Evolutionary conservation across 1,284 basidiomycete species (phyloP), one percentile per base, ranked within the genome.

Genomic region (Ustilago sp.): DNA sequence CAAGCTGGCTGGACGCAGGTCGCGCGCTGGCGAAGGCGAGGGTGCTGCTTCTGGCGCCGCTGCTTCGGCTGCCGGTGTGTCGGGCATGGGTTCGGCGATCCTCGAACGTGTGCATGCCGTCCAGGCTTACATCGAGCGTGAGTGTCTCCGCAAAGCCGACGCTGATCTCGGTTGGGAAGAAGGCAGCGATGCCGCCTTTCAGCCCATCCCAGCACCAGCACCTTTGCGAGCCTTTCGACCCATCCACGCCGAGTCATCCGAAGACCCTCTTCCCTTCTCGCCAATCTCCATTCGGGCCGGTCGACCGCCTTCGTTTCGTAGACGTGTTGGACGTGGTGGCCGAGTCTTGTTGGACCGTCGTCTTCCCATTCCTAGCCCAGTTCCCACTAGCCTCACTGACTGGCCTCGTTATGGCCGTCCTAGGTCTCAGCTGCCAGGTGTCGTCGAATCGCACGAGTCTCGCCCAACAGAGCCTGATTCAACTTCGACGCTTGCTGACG

Each of bases 51-150:
- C 63, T 0, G 62, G 56, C 1, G 60, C 74, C 2, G 53, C 78
- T 2, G 56, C 71, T 12, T 72, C 77, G 35, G 56, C 61, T 6
- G 69, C 68, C 8, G 80, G 72, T 13, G 64, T 65, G 4, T 68
- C 63, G 8, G 93, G 88, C 92, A 94, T 82, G 59, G 81, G 82
- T 15, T 73, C 81, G 9, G 82, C 77, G 15, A 81, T 86, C 38
- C 63, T 83, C 58, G 83, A 85, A 59, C 80, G 83, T 36, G 79
- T 84, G 2, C 72, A 79, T 41, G 76, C 81, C 11, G 80, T 85
- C 1, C 83, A 85, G 58, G 71, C 79, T 8, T 85, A 81, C 59
- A 82, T 85, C 73, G 84, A 85, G 59, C 77, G 81, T 43, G 84
- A 85, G 63, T 80, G 78, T 48, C 34, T 71, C 19, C 68, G 74